Base-by-base conservation (phyloP, 495 filamentous ascomycete species). In the Xylaria flabelliformis region DNA sequence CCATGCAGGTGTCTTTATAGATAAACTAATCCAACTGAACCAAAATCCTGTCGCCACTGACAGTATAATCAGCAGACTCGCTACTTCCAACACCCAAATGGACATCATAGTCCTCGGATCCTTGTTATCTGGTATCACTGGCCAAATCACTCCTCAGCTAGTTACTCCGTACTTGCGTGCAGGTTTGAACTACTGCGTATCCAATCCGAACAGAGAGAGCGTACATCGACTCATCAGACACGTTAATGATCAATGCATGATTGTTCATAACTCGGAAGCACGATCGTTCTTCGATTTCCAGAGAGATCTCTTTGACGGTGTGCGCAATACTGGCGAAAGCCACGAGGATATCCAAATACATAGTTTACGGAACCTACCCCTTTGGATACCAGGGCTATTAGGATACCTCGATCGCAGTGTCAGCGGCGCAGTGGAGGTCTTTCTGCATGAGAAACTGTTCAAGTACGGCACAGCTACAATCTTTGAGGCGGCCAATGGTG, bases 321-420 rank as follows among this genome's bases (percentile, higher is more conserved):
- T 68, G 19, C 74, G 76, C 34, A 77, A 67, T 53, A 77, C 76
- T 19, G 76, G 76, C 6, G 77, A 83, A 50, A 53, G 62, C 15
- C 66, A 32, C 19, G 73, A 80, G 19, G 73, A 73, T 1, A 78
- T 84, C 34, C 69, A 74, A 21, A 6, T 80, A 21, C 65, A 74
- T 17, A 71, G 79, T 13, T 80, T 90, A n/a, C 83, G 88, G 9
- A 84, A 81, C 21, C 79, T 94, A 13, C 84, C 87, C 0, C 80
- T 85, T 44, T 94, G 91, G 91, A 90, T 84, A 1, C 93, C 93
- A 9, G 85, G 89, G 3, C 76, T 96, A 34, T 83, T 94, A 24
- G 87, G 88, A 56, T 91, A 91, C 73, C 85, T 81, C 21, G 90
- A 93, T 51, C 79, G 80, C 15, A 69, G 76, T 3, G 84, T 93